Evolutionary conservation across 2,329 filamentous ascomycete species (phyloP).

Genomic region (Alternaria ventricosa): DNA sequence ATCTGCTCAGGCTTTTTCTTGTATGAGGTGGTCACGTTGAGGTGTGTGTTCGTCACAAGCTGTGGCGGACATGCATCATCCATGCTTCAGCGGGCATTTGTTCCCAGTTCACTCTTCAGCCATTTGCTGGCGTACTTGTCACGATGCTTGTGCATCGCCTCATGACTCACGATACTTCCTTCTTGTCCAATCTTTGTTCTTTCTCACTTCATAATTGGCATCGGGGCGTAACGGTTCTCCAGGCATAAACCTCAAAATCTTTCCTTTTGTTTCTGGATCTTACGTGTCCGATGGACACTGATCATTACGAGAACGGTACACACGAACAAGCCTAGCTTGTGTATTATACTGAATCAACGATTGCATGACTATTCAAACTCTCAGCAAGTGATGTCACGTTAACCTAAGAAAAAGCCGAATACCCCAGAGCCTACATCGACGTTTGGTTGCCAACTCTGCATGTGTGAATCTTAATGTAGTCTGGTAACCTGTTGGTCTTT

Average conservation of each 20-base stretch:
- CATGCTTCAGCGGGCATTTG: not conserved
- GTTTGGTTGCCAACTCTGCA: too few species aligned
- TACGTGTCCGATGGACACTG: constrained; percentile 16
- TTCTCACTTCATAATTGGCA: constrained; percentile 11
- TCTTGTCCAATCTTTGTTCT: constrained; percentile 9
- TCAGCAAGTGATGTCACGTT: not conserved
- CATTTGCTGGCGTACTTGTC: constrained; percentile 14
- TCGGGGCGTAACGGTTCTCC: constrained; percentile 15
- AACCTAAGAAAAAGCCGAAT: too few species aligned
- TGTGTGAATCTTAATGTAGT: too few species aligned
- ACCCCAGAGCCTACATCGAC: too few species aligned
- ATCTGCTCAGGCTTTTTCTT: not conserved
- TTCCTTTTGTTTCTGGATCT: constrained; percentile 14
- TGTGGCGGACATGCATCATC: not conserved
- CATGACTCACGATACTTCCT: constrained; percentile 10
- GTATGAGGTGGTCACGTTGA: not conserved
- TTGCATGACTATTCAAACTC: not conserved
- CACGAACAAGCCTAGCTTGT: constrained; percentile 20
- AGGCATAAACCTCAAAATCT: constrained; percentile 13
- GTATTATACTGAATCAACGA: constrained; percentile 23
- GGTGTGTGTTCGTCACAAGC: not conserved
- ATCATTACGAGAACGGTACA: constrained; percentile 21
- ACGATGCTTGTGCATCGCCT: not conserved
- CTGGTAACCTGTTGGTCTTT: too few species aligned
- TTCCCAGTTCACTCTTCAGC: not conserved